phyloP scores from a whole-genome alignment of 331 rosid genomes.

The Dryas integrifolia region DNA sequence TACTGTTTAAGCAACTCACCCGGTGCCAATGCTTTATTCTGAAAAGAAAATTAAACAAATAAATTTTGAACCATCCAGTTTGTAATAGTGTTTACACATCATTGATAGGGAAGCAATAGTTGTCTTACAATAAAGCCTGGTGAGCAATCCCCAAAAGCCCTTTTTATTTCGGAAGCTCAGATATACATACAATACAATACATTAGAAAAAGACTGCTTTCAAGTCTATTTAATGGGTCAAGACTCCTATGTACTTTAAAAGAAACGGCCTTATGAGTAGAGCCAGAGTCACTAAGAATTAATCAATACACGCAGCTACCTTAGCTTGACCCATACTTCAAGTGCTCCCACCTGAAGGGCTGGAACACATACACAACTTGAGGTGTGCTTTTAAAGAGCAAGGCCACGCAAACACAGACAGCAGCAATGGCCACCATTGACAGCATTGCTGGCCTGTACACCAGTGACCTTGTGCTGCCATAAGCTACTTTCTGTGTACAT shows the following conservation, averaged over 20 bases:
- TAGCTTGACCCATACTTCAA: slow-evolving; percentile 71
- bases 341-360: slow-evolving; percentile 85
- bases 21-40: neutral
- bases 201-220: neutral
- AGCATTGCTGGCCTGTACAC: slow-evolving; percentile 89
- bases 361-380: slow-evolving; percentile 63
- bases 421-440: slow-evolving; percentile 87
- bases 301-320: slow-evolving; percentile 6
- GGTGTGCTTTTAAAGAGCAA: slow-evolving; percentile 91
- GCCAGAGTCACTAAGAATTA: neutral
- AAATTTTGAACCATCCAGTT: slow-evolving; percentile 8
- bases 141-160: slow-evolving; percentile 7
- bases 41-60: neutral
- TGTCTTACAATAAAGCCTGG: neutral
- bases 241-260: neutral
- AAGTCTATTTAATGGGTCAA: neutral
- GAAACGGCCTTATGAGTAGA: neutral
- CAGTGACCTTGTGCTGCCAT: slow-evolving; percentile 44
- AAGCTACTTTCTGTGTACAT: slow-evolving; percentile 52
- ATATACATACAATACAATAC: slow-evolving; percentile 7
- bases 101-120: neutral
- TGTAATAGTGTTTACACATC: neutral
- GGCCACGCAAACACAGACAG: slow-evolving; percentile 93
- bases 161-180: slow-evolving; percentile 10
- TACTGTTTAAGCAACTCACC: no score